Evolutionary conservation across 2,329 filamentous ascomycete species (phyloP).

Genomic region (Botrytis aclada): DNA sequence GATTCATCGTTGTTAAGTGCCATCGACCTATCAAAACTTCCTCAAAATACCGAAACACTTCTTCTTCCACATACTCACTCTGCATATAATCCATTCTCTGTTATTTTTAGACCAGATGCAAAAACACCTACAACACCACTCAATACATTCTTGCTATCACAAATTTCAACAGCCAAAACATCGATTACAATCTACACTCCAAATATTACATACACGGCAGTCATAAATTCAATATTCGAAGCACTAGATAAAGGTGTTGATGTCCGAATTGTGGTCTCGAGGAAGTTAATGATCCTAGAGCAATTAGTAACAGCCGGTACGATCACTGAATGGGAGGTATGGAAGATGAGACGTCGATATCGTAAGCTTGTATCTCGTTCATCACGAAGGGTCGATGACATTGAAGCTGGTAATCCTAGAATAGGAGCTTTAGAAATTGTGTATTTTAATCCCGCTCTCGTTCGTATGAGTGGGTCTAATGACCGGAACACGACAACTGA

Average conservation of each 20-base stretch:
- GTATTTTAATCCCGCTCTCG: conserved; percentile 32
- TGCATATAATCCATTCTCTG: conserved; percentile 15
- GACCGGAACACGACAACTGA: background rate
- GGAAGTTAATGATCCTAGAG: conserved; percentile 71
- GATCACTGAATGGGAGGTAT: conserved; percentile 64
- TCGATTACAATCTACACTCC: conserved; percentile 73
- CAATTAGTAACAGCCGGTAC: conserved; percentile 78
- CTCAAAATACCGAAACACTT: background rate
- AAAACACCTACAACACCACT: conserved; percentile 63
- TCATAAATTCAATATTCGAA: conserved; percentile 57
- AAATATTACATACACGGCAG: conserved; percentile 67
- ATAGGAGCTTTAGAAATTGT: conserved; percentile 30
- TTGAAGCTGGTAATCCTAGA: background rate
- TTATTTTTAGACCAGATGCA: conserved; percentile 53
- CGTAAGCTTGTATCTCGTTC: conserved; percentile 33
- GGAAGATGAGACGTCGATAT: conserved; percentile 56
- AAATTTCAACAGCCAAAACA: conserved; percentile 42
- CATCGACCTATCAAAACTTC: conserved; percentile 12
- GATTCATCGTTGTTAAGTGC: conserved; percentile 48
- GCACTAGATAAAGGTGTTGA: conserved; percentile 65
- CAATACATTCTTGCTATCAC: conserved; percentile 38
- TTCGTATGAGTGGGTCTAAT: background rate
- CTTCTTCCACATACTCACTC: conserved; percentile 25
- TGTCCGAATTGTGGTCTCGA: conserved; percentile 65
- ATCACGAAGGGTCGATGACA: conserved; percentile 20